Percentiles rank a stretch among this genome's conserved stretches.
phyloP scores from a whole-genome alignment of 1,284 basidiomycete genomes.

The Rhodotorula glutinis region DNA sequence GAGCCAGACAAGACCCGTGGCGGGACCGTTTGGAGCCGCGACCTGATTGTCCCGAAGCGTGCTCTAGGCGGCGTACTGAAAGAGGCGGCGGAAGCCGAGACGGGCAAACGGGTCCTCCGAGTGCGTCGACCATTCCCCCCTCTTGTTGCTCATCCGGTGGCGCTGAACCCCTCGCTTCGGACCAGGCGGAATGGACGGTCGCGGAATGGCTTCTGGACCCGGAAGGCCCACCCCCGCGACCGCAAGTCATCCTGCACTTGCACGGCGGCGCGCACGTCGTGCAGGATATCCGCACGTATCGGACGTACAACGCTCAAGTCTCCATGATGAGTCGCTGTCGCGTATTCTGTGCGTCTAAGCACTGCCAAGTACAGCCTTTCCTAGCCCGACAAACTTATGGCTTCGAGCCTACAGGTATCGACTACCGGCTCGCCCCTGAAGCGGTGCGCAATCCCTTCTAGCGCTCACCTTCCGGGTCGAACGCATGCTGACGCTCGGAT shows the following conservation, averaged over 20 bases:
- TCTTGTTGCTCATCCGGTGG: not conserved
- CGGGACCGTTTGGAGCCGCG: not conserved
- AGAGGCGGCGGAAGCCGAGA: not conserved
- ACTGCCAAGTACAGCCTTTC: too few relatives aligned
- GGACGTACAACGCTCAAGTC: constrained; percentile 11
- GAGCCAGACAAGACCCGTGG: not conserved
- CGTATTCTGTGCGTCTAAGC: not conserved
- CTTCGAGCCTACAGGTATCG: constrained; percentile 5
- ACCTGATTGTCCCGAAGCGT: not conserved
- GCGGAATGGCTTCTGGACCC: not conserved
- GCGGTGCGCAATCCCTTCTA: constrained; percentile 1
- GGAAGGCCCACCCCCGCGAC: not conserved
- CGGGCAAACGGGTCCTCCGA: not conserved
- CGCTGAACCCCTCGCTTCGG: not conserved
- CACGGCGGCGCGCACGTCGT: constrained; percentile 11
- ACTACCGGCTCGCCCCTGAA: constrained; percentile 40
- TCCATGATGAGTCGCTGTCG: constrained; percentile 15
- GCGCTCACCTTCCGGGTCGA: too few relatives aligned
- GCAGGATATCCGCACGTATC: not conserved
- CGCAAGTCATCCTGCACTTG: not conserved
- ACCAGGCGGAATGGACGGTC: not conserved
- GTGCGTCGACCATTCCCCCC: not conserved
- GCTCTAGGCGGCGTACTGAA: not conserved
- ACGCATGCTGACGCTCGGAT: too few relatives aligned
- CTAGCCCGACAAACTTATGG: too few relatives aligned